Conservation (phyloP, 2,329 filamentous ascomycete genomes). For the Emmonsia crescens region DNA sequence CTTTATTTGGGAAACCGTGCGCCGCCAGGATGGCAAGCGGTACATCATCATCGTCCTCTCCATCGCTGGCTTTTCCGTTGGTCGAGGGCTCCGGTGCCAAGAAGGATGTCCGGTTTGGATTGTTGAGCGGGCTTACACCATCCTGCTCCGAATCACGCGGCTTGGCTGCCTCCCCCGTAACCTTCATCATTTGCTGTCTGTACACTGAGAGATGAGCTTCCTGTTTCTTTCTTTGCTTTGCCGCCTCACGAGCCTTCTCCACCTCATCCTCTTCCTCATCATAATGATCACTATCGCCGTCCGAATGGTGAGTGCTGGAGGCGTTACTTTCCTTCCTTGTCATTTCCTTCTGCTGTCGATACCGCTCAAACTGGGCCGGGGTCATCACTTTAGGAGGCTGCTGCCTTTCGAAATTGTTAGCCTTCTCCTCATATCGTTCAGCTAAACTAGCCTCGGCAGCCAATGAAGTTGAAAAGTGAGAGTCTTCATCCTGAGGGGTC, state of each 20-base stretch:
- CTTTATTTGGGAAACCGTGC: conserved; percentile 75
- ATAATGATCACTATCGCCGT: conserved; percentile 50
- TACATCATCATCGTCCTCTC: conserved; percentile 77
- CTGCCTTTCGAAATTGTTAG: conserved; percentile 25
- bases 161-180: conserved; percentile 56
- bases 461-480: conserved; percentile 20
- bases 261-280: conserved; percentile 68
- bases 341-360: conserved; percentile 58
- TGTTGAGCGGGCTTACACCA: conserved; percentile 49
- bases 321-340: conserved; percentile 46
- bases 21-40: conserved; percentile 77
- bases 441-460: conserved; percentile 36
- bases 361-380: conserved; percentile 73
- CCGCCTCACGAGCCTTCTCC: conserved; percentile 61
- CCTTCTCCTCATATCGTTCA: conserved; percentile 33
- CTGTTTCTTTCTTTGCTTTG: conserved; percentile 72
- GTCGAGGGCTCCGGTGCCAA: conserved; percentile 14
- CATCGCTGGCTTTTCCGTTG: conserved; percentile 33
- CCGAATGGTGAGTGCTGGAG: conserved; percentile 41
- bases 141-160: conserved; percentile 35
- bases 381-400: conserved; percentile 74
- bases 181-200: conserved; percentile 93
- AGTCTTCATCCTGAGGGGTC: not conserved
- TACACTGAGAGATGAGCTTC: conserved; percentile 85
- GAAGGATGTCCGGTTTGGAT: conserved; percentile 31